Base-by-base conservation (phyloP, 805 yeast species). In the Lachancea dasiensis region DNA sequence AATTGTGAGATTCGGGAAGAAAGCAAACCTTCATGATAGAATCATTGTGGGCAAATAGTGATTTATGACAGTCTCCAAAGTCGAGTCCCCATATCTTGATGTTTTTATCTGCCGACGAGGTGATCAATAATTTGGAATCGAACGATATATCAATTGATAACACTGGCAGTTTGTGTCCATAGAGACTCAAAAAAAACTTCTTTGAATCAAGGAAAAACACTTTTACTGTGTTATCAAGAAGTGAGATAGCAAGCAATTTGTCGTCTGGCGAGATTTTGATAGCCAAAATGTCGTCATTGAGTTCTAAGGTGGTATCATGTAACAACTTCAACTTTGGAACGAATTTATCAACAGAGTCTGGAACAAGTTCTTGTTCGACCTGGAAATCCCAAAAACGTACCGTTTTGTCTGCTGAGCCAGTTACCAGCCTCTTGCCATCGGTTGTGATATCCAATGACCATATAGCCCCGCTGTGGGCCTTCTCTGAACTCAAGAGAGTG, bases 11-110 rank as follows among this genome's bases (percentile, higher is more conserved):
- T n/a, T 77, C 79, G 2, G 94, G 90, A 36, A 87, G 70, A 54
- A 92, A 92, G 44, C 68, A 73, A 21, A 90, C 95, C 46, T 73
- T 72, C 95, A 90, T 86, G 42, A 92, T 85, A 3, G 95, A 81
- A 60, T 92, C 99, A 54, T 87, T 95, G 59, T 92, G 99, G 1
- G 95, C 99, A 60, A 92, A 92, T 19, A 92, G 77, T 2, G 97
- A 90, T 58, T 82, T 83, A 62, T 92, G 98, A 69, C 98, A 92
- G 63, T 92, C 99, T 63, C 99, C 99, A 63, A 92, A 92, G 60
- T 92, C 98, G 41, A 92, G 67, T 36, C 99, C 99, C 99, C 99
- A 92, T 41, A 92, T 83, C 64, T 94, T 87, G 56, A 92, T 85
- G 61, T 92, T 92, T 62, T 92, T 92, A 64, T 92, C 99, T 0